Base-by-base conservation (phyloP, 345 rosid genomes). In the Passiflora organensis region DNA sequence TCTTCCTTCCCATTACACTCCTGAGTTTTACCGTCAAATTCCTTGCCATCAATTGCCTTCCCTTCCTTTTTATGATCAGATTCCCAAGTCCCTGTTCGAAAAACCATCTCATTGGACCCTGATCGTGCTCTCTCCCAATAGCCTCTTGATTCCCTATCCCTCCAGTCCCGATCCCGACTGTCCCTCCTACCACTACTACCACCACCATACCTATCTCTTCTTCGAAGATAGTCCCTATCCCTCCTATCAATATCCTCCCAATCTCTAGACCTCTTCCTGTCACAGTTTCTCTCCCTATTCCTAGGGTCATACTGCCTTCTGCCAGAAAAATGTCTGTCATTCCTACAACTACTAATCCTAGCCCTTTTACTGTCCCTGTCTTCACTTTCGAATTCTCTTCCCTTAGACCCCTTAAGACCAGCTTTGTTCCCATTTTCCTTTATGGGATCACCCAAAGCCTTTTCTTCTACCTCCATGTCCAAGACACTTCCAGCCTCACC, bases 101-200 rank as follows among this genome's bases (percentile, higher is more conserved):
- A 93, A 74, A 93, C 78, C 74, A 93, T 71, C 46, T 79, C 95
- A 73, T 75, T 74, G 43, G 87, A 78, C 43, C 89, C 93, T 1
- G 59, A 62, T 23, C 78, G 78, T 53, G 86, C 99, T 81, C 95
- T 89, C 82, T 86, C 99, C 99, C 96, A 93, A 48, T 88, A 93
- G 59, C 99, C 96, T 54, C 77, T 84, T 2, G 61, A 58, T 58
- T 89, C 95, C 55, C 81, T 79, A 49, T 77, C 84, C 66, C 87
- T 75, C 76, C 83, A 65, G 55, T 80, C 86, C 69, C 78, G 66
- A 55, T 75, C 87, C 57, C 76, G 77, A 59, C 78, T 70, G 55
- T 79, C 79, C 64, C 88, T 77, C 73, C 83, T 78, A 55, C 71
- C 32, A 43, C 51, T 58, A 22, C 69, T 68, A 69, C 57, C 19